Conservation (phyloP, 2,329 filamentous ascomycete genomes). For the Aspergillus candidus region DNA sequence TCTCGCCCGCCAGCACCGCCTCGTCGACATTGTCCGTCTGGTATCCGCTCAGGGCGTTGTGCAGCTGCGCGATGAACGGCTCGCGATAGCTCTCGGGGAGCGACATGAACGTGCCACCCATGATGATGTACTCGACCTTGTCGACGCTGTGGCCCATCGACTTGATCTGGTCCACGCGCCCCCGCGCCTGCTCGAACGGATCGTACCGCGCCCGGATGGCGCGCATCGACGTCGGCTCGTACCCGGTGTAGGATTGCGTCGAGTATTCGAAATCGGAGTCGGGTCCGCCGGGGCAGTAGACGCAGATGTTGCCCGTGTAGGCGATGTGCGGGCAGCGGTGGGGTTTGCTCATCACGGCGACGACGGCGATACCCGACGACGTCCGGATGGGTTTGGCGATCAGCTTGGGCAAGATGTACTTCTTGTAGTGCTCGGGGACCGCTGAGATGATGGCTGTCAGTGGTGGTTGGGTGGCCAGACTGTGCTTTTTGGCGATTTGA, state of each 20-base stretch:
- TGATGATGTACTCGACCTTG: slow-evolving; percentile 99
- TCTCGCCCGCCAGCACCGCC: slow-evolving; percentile 86
- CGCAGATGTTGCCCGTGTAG: slow-evolving; percentile 97
- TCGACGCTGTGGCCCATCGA: slow-evolving; percentile 93
- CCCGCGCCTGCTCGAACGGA: slow-evolving; percentile 93
- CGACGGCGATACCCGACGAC: slow-evolving; percentile 93
- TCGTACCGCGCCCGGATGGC: slow-evolving; percentile 96
- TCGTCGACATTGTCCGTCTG: slow-evolving; percentile 92
- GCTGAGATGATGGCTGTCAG: slow-evolving; percentile 96
- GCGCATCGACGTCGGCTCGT: slow-evolving; percentile 97
- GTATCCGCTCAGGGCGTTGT: slow-evolving; percentile 95
- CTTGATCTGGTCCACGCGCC: slow-evolving; percentile 93
- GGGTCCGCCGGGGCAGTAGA: slow-evolving; percentile 95
- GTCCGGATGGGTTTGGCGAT: slow-evolving; percentile 96
- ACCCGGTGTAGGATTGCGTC: slow-evolving; percentile 97
- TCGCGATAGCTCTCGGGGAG: slow-evolving; percentile 82
- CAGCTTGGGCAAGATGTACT: slow-evolving; percentile 93
- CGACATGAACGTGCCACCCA: slow-evolving; percentile 99
- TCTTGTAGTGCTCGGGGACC: slow-evolving; percentile 99
- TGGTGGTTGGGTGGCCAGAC: slow-evolving; percentile 77
- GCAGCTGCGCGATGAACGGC: slow-evolving; percentile 88
- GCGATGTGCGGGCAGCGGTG: slow-evolving; percentile 96
- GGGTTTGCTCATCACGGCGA: slow-evolving; percentile 99
- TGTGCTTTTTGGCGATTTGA: slow-evolving; percentile 89
- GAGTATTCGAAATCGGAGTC: slow-evolving; percentile 99